Base-by-base conservation (phyloP, 2,329 filamentous ascomycete genomes). In the Neonectria faginata region DNA sequence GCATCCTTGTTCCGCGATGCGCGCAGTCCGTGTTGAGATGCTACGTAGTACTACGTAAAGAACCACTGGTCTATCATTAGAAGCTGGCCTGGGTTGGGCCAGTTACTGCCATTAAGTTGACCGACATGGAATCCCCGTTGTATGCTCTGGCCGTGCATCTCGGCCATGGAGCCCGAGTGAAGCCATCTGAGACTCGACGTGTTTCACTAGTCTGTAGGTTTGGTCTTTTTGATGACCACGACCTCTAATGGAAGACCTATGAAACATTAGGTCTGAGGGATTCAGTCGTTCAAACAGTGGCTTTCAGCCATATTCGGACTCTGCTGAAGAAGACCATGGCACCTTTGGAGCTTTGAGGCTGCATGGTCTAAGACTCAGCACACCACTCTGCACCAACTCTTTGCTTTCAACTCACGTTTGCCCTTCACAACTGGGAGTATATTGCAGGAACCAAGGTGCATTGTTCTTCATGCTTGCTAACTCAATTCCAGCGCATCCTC, bases 191-290 rank as follows among this genome's bases (percentile, higher is more conserved):
- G 42, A 63, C 61, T 44, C 22, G 27, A n/a, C 50, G 29, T 44
- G 61, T 63, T 58, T 63, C 55, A 63, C 56, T 18, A 63, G 36
- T 11, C 33, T 18, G 33, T 56, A 45, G 33, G 33, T 44, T 29
- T n/a, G 25, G 60, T 45, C 25, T 52, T 42, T 39, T 29, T 31
- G 11, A 57, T 25, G 5, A 14, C 16, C 33, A 45, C n/a, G 48
- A 22, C 44, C 39, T 7, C 33, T 25, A 44, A 29, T 16, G 12
- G 22, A 31, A 27, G 36, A 33, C 10, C 11, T 22, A 27, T n/a
- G 47, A 52, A 45, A 52, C 44, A 9, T 22, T 57, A 11, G 48
- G 29, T 42, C 25, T 11, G 12, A 27, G 10, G 22, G 22, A 11
- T 5, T 2, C 11, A 16, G 41, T 42, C 20, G 45, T 33, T 58